Evolutionary conservation across 108 stramenopile genomes (phyloP), one percentile per base, ranked within the genome.

Genomic region (Cyclotella distinguenda): DNA sequence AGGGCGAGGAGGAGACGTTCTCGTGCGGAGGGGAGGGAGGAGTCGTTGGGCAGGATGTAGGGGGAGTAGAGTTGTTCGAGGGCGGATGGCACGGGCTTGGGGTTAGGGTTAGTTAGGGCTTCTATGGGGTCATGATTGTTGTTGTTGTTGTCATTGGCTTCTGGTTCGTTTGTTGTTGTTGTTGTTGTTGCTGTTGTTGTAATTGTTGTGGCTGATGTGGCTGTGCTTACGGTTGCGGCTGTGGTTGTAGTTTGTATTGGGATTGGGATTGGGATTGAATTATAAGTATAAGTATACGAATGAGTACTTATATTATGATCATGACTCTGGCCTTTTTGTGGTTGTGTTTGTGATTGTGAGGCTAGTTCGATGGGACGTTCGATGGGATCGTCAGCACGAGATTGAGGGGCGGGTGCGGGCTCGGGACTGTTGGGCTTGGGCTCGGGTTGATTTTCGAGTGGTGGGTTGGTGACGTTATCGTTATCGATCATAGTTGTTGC

Each of bases 41-140:
- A 86, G 57, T 91, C 90, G 30, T 61, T 64, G 16, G 79, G 68
- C 57, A 68, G 68, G 56, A 91, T 78, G 52, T 68, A 88, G 15
- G 87, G 79, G 33, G 36, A 63, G 44, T 85, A 89, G 34, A 52
- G 55, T 40, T 71, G 55, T 15, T 64, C 66, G 38, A 86, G 75
- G 5, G 74, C 49, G 61, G 61, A 3, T 33, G 15, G 39, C 6
- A 27, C n/a, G 22, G 25, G 43, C 11, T n/a, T n/a, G 18, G 35
- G 6, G 23, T 16, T 13, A 19, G 35, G 11, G 15, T 19, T 16
- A 15, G 34, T 18, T 6, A 34, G 35, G 3, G 33, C 16, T 38
- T 35, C 6, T 4, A 19, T 11, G 1, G 47, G 23, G 19, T 21
- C 47, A n/a, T n/a, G 36, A 26, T 38, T 38, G 56, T 36, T 39